phyloP scores from a whole-genome alignment of 352 stramenopile genomes.

The Globisporangium lucens region DNA sequence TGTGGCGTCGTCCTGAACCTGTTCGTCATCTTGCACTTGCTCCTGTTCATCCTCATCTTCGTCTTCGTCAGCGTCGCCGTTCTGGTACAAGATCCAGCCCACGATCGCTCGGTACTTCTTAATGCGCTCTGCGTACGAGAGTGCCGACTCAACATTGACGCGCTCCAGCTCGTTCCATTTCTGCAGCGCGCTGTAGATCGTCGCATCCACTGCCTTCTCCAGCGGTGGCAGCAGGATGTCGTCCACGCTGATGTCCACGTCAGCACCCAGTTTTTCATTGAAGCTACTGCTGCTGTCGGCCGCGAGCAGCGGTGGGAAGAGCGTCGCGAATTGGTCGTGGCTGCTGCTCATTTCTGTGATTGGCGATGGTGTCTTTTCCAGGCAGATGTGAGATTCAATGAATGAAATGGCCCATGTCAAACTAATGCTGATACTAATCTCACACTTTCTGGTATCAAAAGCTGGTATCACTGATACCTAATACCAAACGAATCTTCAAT shows the following conservation, averaged over 20 bases:
- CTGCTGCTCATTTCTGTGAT: conserved; percentile 4
- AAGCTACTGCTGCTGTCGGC: conserved; percentile 1
- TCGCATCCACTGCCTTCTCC: conserved; percentile 51
- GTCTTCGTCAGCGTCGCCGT: conserved; percentile 22
- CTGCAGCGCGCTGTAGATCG: conserved; percentile 54
- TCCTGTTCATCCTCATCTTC: conserved; percentile 8
- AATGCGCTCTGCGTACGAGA: conserved; percentile 54
- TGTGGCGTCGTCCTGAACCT: conserved; percentile 3
- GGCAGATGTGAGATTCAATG: background rate
- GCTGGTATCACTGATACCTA: no score
- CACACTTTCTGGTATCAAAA: no score
- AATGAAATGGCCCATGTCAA: no score
- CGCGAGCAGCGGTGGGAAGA: conserved; percentile 50
- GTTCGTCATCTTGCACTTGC: conserved; percentile 3
- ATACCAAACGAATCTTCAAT: no score
- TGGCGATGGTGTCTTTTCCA: background rate
- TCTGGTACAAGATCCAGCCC: conserved; percentile 44
- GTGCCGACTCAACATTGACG: conserved; percentile 39
- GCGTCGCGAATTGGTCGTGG: conserved; percentile 18
- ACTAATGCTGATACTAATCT: no score
- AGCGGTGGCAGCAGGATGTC: conserved; percentile 48
- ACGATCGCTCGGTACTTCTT: conserved; percentile 59
- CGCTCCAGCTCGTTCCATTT: conserved; percentile 61
- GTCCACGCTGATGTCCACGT: conserved; percentile 52
- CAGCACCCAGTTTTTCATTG: conserved; percentile 14